phyloP scores from a whole-genome alignment of 2,329 filamentous ascomycete genomes.

The Alternaria longipes region DNA sequence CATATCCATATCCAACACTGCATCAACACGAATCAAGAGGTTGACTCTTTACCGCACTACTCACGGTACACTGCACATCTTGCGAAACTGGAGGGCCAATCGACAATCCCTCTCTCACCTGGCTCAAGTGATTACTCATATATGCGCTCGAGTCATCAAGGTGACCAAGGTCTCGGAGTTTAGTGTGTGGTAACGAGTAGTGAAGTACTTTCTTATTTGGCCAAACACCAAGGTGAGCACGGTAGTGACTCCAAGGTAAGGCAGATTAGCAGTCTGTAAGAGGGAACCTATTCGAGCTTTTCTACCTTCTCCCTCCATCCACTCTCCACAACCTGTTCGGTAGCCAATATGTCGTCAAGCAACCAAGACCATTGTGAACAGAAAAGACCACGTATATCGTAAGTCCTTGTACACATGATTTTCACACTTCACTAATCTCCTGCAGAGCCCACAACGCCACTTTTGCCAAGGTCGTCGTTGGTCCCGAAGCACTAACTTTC shows the following conservation, averaged over 20 bases:
- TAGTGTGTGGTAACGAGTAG: background rate
- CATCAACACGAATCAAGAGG: background rate
- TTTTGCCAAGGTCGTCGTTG: background rate
- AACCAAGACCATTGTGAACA: background rate
- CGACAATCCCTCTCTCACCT: background rate
- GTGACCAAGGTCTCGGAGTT: background rate
- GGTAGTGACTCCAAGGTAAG: background rate
- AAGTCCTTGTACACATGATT: background rate
- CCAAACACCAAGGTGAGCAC: background rate
- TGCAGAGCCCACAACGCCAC: background rate
- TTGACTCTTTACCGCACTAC: background rate
- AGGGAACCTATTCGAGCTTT: background rate
- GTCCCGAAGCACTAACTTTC: background rate
- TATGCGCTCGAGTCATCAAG: background rate
- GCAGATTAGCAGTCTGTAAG: background rate
- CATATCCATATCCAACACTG: constrained; percentile 13
- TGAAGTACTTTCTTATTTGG: background rate
- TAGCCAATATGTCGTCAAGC: background rate
- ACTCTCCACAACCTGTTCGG: background rate
- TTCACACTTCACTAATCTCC: background rate
- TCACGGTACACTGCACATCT: background rate
- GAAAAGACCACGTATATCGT: background rate
- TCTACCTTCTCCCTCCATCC: background rate
- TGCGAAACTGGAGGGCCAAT: background rate
- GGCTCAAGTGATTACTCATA: background rate